A percentile compares a stretch with the other conserved stretches of the same genome.
Conservation (phyloP, 371 early-diverging fungal species). For the Lichtheimia ramosa region DNA sequence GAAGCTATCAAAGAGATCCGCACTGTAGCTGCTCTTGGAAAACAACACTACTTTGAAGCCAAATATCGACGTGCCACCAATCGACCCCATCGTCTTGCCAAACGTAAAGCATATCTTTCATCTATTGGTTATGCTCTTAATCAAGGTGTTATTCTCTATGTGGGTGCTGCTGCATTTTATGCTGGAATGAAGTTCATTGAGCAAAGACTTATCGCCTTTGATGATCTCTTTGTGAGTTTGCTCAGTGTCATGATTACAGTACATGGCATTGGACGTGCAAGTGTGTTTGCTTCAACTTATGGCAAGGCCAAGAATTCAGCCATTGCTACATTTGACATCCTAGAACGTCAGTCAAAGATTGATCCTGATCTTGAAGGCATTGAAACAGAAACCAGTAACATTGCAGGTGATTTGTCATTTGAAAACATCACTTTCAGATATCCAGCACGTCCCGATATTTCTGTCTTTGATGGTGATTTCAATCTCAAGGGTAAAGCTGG, state of each 20-base stretch:
- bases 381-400: conserved; percentile 29
- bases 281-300: conserved; percentile 57
- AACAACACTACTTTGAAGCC: conserved; percentile 67
- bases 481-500: conserved; percentile 70
- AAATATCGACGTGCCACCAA: conserved; percentile 59
- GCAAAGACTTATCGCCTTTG: conserved; percentile 27
- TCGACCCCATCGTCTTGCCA: conserved; percentile 64
- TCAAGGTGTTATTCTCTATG: conserved; percentile 64
- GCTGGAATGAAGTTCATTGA: conserved; percentile 51
- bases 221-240: conserved; percentile 61
- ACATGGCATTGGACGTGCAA: conserved; percentile 61
- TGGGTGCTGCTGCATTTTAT: conserved; percentile 61
- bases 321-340: conserved; percentile 66
- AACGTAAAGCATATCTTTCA: conserved; percentile 55
- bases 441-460: conserved; percentile 76
- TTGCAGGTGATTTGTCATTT: conserved; percentile 59
- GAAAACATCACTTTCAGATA: conserved; percentile 75
- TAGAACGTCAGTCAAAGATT: conserved; percentile 73
- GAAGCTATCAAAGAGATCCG: conserved; percentile 88
- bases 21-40: conserved; percentile 83
- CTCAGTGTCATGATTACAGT: conserved; percentile 73
- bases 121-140: conserved; percentile 67
- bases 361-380: conserved; percentile 67
- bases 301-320: conserved; percentile 83
- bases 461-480: conserved; percentile 73